These are phyloP conservation scores for Cladosporium sp. DNA, from an alignment of 2,329 filamentous ascomycete genomes.

Conservation along the genomic window DNA sequence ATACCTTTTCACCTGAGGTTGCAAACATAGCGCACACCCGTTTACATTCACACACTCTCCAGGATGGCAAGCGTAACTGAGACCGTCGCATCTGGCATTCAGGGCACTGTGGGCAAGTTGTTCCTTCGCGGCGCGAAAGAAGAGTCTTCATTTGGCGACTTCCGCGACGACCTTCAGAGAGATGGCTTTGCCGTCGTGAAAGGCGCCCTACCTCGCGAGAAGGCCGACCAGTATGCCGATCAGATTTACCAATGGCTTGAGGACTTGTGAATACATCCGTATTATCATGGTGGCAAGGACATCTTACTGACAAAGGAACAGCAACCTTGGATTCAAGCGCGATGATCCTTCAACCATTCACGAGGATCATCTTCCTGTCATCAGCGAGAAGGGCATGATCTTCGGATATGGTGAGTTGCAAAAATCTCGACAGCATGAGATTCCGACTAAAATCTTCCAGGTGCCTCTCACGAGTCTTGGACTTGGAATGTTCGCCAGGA, in stretches of 20 bases:
- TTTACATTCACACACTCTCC: neutral
- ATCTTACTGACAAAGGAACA: slow-evolving; percentile 21
- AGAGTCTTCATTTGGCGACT: slow-evolving; percentile 29
- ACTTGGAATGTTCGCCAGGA: slow-evolving; percentile 44
- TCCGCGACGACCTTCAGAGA: slow-evolving; percentile 37
- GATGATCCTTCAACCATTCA: slow-evolving; percentile 41
- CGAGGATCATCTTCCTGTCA: slow-evolving; percentile 40
- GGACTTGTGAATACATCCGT: slow-evolving; percentile 31
- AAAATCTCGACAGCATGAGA: no score
- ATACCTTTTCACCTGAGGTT: neutral
- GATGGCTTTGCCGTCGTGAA: slow-evolving; percentile 51
- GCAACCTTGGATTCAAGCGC: slow-evolving; percentile 40
- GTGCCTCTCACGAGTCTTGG: slow-evolving; percentile 42
- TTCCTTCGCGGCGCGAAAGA: slow-evolving; percentile 12
- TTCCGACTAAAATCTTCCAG: neutral
- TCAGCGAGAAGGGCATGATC: slow-evolving; percentile 37
- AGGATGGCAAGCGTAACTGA: neutral
- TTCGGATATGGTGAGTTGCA: slow-evolving; percentile 29
- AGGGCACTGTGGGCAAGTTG: neutral
- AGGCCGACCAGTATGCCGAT: slow-evolving; percentile 40
- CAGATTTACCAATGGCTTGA: slow-evolving; percentile 36
- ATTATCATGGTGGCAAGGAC: neutral
- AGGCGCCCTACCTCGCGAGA: slow-evolving; percentile 45
- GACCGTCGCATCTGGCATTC: neutral
- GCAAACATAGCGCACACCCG: neutral